phyloP scores from a whole-genome alignment of 202 grass and related monocot genomes.

The Zizania palustris region DNA sequence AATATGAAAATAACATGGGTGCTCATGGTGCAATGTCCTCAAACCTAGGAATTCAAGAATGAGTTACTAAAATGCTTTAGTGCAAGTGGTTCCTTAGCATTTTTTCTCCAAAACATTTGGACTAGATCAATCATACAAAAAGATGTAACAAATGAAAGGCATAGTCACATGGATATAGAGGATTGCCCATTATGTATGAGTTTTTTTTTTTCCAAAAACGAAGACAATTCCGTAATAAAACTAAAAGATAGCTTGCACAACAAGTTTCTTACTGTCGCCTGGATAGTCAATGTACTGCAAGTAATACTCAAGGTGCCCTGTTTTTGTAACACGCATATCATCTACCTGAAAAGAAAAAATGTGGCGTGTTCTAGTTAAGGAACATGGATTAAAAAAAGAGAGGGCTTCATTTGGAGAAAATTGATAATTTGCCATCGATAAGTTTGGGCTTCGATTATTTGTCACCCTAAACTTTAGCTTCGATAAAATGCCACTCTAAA shows the following conservation, averaged over 20 bases:
- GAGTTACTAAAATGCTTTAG: conserved; percentile 12
- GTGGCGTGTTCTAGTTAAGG: not conserved
- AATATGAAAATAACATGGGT: not conserved
- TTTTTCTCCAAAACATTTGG: conserved; percentile 20
- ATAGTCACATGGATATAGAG: not conserved
- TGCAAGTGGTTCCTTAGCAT: conserved; percentile 7
- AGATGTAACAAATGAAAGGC: not conserved
- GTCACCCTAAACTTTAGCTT: no score
- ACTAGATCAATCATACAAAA: not conserved
- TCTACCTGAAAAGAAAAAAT: conserved; percentile 38
- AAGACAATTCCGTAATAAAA: not conserved
- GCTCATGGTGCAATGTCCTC: not conserved
- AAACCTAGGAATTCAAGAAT: conserved; percentile 12
- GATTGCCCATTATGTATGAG: not conserved
- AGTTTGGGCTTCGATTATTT: no score
- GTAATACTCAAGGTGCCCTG: conserved; percentile 42
- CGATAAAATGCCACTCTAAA: no score
- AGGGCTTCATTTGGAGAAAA: not conserved
- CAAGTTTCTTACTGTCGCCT: conserved; percentile 36
- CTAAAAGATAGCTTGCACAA: conserved; percentile 22
- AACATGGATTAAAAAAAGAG: not conserved
- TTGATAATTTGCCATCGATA: no score
- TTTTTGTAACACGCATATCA: conserved; percentile 34
- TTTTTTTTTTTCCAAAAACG: not conserved
- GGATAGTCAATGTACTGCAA: conserved; percentile 52